These are phyloP conservation scores for Nicotiana attenuata DNA, from an alignment of 257 asterid species.

Conservation along the genomic window DNA sequence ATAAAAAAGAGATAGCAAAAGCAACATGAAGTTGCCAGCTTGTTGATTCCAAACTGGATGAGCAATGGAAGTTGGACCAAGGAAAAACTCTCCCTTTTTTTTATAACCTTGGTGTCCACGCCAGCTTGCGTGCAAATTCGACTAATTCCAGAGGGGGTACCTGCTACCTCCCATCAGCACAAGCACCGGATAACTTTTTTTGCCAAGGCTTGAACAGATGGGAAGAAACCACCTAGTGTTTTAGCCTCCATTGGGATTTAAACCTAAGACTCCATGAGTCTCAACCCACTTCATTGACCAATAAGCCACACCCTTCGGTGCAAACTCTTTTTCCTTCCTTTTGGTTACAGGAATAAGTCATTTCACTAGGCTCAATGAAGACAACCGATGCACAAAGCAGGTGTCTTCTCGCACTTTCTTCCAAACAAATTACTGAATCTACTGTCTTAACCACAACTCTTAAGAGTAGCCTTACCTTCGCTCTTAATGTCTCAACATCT, in stretches of 20 bases:
- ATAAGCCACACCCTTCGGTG: too few species aligned
- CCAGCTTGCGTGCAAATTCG: too few species aligned
- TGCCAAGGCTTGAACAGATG: too few species aligned
- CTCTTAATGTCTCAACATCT: conserved; percentile 90
- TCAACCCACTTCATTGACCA: too few species aligned
- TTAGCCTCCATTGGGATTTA: too few species aligned
- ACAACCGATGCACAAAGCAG: not conserved
- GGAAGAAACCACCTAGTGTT: too few species aligned
- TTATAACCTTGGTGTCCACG: too few species aligned
- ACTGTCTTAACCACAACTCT: not conserved
- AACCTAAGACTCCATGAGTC: too few species aligned
- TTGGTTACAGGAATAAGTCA: not conserved
- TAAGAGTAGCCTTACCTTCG: conserved; percentile 49
- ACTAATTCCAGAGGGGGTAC: too few species aligned
- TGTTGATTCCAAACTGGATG: not conserved
- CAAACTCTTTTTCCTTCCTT: not conserved
- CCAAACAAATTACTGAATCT: not conserved
- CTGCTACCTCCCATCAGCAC: too few species aligned
- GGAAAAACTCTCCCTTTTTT: not conserved
- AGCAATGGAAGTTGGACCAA: not conserved
- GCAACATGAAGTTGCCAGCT: not conserved
- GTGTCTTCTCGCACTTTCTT: not conserved
- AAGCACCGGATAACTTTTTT: too few species aligned
- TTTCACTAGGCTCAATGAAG: not conserved
- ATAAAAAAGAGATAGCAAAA: not conserved